phyloP scores from a whole-genome alignment of 371 early-diverging fungal genomes.

The Rhizopus microsporus region DNA sequence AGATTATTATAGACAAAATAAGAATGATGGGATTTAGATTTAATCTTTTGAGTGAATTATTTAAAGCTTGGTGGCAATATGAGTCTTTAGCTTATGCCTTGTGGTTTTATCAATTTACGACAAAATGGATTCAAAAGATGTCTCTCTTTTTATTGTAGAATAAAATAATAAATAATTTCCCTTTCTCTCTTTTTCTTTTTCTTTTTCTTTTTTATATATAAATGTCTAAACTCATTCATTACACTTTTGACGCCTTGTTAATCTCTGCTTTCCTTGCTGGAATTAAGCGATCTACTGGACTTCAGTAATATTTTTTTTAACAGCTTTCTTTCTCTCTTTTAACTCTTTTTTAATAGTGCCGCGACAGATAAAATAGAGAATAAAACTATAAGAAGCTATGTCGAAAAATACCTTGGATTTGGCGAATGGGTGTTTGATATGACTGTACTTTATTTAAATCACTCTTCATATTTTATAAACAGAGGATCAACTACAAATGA shows the following conservation, averaged over 20 bases:
- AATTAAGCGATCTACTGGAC: slow-evolving; percentile 70
- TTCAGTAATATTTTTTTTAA: slow-evolving; percentile 43
- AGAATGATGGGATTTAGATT: slow-evolving; percentile 32
- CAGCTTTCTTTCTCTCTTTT: background rate
- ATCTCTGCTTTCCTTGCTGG: slow-evolving; percentile 79
- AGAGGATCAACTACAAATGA: slow-evolving; percentile 29
- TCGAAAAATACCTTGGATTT: slow-evolving; percentile 63
- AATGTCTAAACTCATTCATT: slow-evolving; percentile 63
- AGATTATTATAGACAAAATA: slow-evolving; percentile 30
- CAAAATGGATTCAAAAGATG: slow-evolving; percentile 11
- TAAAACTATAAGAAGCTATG: slow-evolving; percentile 51
- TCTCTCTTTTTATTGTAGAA: background rate
- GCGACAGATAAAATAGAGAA: slow-evolving; percentile 59
- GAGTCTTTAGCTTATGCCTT: slow-evolving; percentile 31
- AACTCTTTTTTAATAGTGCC: slow-evolving; percentile 33
- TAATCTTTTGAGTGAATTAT: slow-evolving; percentile 29
- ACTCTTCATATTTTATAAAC: slow-evolving; percentile 65
- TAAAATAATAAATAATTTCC: too few species aligned
- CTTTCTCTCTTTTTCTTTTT: background rate
- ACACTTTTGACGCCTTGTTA: slow-evolving; percentile 69
- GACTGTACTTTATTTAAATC: slow-evolving; percentile 53
- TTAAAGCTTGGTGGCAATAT: slow-evolving; percentile 48
- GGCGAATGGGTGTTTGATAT: slow-evolving; percentile 73
- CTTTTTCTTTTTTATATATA: slow-evolving; percentile 3
- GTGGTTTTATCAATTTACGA: slow-evolving; percentile 36